phyloP scores from a whole-genome alignment of 352 stramenopile species.

The Phytopythium montanum region DNA sequence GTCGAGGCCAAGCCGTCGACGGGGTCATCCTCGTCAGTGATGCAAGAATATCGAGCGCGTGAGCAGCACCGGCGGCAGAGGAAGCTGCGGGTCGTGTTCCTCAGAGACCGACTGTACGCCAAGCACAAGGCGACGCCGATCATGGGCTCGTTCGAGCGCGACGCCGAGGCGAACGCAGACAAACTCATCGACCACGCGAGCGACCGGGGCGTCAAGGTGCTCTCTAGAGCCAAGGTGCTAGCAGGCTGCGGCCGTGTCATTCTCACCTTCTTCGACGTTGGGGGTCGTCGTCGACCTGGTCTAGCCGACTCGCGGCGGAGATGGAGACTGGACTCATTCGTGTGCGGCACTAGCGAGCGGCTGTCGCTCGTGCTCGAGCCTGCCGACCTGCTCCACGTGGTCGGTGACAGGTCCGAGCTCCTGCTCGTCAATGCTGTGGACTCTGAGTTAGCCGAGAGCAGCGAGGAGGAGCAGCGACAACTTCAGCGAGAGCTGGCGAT shows the following conservation, averaged over 20 bases:
- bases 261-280: slow-evolving; percentile 55
- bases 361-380: slow-evolving; percentile 45
- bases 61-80: neutral
- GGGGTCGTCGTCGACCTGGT: neutral
- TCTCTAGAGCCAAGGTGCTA: slow-evolving; percentile 43
- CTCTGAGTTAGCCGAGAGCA: neutral
- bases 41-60: neutral
- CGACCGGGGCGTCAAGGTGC: slow-evolving; percentile 55
- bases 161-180: slow-evolving; percentile 29
- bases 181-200: slow-evolving; percentile 59
- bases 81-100: slow-evolving; percentile 33
- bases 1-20: neutral
- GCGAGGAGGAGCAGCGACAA: slow-evolving; percentile 8
- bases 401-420: slow-evolving; percentile 27
- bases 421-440: slow-evolving; percentile 5
- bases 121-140: slow-evolving; percentile 70
- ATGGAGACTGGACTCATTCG: slow-evolving; percentile 60
- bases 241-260: slow-evolving; percentile 35
- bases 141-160: slow-evolving; percentile 21
- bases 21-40: neutral
- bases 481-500: slow-evolving; percentile 24
- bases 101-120: slow-evolving; percentile 52
- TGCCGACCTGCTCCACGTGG: slow-evolving; percentile 38
- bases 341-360: slow-evolving; percentile 39
- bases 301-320: slow-evolving; percentile 1